phyloP scores from a whole-genome alignment of 2,329 filamentous ascomycete species.

The Pseudogymnoascus sp. region DNA sequence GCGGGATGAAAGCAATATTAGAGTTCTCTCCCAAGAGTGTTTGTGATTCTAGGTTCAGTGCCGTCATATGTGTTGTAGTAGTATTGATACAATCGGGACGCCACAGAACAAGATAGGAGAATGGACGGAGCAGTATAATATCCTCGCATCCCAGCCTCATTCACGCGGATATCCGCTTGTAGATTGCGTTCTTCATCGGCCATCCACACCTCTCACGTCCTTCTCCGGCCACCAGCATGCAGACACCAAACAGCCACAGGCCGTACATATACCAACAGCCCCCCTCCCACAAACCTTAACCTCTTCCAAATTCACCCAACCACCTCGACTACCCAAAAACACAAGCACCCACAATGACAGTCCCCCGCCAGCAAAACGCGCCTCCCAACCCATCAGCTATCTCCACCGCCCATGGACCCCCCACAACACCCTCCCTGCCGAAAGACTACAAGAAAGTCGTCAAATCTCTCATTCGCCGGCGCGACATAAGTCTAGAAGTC shows the following conservation, averaged over 20 bases:
- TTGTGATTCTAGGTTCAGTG: not conserved
- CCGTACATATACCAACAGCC: not conserved
- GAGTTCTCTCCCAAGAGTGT: not conserved
- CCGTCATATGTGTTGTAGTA: not conserved
- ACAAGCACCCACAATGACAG: not conserved
- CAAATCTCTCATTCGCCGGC: not conserved
- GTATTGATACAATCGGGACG: not conserved
- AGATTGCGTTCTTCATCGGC: not conserved
- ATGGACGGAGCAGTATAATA: too few relatives aligned
- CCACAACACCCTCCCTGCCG: not conserved
- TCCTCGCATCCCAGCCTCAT: not conserved
- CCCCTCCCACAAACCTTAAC: not conserved
- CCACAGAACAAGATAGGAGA: not conserved
- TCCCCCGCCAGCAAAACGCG: not conserved
- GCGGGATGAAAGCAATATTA: not conserved
- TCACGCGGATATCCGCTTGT: not conserved
- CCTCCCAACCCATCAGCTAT: not conserved
- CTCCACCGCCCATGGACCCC: not conserved
- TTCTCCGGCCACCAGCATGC: not conserved
- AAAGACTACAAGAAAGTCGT: not conserved
- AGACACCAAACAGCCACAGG: not conserved
- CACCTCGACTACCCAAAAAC: not conserved
- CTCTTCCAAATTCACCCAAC: not conserved
- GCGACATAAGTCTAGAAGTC: not conserved
- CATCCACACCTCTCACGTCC: not conserved